Evolutionary conservation across 148 eudicot species (phyloP).

Genomic region (Cornus suecica): DNA sequence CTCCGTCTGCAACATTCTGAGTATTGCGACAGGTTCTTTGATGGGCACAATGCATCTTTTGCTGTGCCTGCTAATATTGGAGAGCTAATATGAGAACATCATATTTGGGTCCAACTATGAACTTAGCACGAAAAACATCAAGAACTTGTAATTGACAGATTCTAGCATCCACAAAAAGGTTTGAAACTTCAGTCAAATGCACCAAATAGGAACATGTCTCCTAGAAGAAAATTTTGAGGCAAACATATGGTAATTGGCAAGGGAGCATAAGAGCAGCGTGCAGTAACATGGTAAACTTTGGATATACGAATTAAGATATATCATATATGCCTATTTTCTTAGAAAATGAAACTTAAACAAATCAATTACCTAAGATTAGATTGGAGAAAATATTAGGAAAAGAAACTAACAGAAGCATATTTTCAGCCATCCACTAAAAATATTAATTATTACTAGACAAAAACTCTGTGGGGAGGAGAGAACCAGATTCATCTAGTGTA

Average conservation of each 20-base stretch:
- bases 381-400: background rate
- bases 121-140: background rate
- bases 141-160: background rate
- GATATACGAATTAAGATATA: background rate
- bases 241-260: background rate
- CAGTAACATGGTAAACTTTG: background rate
- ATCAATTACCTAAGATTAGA: background rate
- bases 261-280: background rate
- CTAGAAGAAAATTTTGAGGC: background rate
- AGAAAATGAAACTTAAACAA: background rate
- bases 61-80: constrained; percentile 3
- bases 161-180: background rate
- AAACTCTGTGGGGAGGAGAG: background rate
- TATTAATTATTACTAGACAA: background rate
- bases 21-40: constrained; percentile 5
- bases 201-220: background rate
- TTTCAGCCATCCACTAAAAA: background rate
- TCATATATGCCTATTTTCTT: background rate
- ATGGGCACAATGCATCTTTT: constrained; percentile 16
- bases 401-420: background rate
- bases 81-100: background rate
- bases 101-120: background rate
- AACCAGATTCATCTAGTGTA: background rate
- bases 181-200: background rate
- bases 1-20: constrained; percentile 6